Base-by-base conservation (phyloP, 768 basidiomycete genomes). In the Phylloporus sp. region DNA sequence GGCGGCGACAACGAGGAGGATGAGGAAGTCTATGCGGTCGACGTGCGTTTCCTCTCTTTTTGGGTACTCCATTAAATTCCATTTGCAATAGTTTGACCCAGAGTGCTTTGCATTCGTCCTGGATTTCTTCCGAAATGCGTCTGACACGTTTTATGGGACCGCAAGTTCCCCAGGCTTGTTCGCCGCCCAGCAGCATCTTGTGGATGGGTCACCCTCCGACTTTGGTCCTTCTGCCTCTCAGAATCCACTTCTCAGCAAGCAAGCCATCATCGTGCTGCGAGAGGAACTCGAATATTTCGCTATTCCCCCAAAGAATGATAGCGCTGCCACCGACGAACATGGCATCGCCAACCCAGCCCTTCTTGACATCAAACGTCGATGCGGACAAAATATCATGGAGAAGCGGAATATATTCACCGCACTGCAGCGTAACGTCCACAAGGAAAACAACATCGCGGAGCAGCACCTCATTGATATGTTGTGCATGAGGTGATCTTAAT, bases 381-480 rank as follows among this genome's bases (percentile, higher is more conserved):
- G 91, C 58, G 97, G 97, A 20, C 80, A 84, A 56, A 88, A 86
- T 62, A 78, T 99, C 55, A 86, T 95, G 69, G 87, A 88, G 51
- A 89, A 91, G 70, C 80, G 80, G 65, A 91, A 86, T 70, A 97
- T 99, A 63, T 99, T 99, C 69, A 95, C 95, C 3, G 97, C 97
- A 35, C 76, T 99, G 50, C 95, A 99, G 76, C 80, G 97, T 62
- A 99, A 99, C 71, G 95, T 98, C 57, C 95, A 95, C 73, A 95
- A 95, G 76, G 95, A 97, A 75, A 97, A 97, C 67, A 98, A 99
- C 69, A 79, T 97, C 48, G 97, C 97, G 16, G 97, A 99, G 72
- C 95, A 98, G 72, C 97, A 99, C 74, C 75, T 99, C 61, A 99
- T 99, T 71, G 97, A 98, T 73, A 99, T 99, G 97, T 78, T 99